phyloP scores from a whole-genome alignment of 495 filamentous ascomycete species.

The Daldinia loculata region DNA sequence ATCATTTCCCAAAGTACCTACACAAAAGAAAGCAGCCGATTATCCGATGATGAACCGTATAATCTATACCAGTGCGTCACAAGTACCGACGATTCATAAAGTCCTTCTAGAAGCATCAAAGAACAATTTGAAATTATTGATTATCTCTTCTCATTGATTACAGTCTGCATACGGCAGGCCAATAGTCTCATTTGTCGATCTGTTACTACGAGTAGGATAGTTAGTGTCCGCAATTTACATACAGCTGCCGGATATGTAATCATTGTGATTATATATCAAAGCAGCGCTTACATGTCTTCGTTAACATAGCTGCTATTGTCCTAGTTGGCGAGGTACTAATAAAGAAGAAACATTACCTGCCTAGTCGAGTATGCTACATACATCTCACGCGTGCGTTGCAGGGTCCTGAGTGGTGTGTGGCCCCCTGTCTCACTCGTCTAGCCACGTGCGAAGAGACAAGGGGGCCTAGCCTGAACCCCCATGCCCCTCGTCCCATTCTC shows the following conservation, averaged over 20 bases:
- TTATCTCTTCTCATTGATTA: neutral
- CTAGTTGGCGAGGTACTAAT: constrained; percentile 9
- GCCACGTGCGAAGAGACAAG: constrained; percentile 37
- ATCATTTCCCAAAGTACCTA: neutral
- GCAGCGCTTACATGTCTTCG: constrained; percentile 13
- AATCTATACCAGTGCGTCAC: neutral
- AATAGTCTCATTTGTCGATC: constrained; percentile 14
- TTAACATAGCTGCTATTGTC: neutral
- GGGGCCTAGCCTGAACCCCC: constrained; percentile 21
- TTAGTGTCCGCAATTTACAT: constrained; percentile 21
- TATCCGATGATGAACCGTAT: neutral
- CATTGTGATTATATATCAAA: constrained; percentile 29
- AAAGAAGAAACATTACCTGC: constrained; percentile 14
- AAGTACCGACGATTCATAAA: neutral
- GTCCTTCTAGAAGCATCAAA: neutral
- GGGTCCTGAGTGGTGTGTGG: constrained; percentile 19
- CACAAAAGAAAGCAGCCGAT: neutral
- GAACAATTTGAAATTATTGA: constrained; percentile 16
- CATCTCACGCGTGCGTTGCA: constrained; percentile 30
- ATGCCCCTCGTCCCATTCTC: constrained; percentile 26
- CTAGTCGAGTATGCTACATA: constrained; percentile 28
- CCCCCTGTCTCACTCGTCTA: constrained; percentile 19
- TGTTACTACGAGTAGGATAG: constrained; percentile 2
- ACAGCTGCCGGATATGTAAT: constrained; percentile 27
- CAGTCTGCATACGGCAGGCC: neutral